A percentile compares a stretch with the other conserved stretches of the same genome.
Evolutionary conservation across 1,139 yeast species (phyloP).

Genomic region (Geotrichum histeridarum): DNA sequence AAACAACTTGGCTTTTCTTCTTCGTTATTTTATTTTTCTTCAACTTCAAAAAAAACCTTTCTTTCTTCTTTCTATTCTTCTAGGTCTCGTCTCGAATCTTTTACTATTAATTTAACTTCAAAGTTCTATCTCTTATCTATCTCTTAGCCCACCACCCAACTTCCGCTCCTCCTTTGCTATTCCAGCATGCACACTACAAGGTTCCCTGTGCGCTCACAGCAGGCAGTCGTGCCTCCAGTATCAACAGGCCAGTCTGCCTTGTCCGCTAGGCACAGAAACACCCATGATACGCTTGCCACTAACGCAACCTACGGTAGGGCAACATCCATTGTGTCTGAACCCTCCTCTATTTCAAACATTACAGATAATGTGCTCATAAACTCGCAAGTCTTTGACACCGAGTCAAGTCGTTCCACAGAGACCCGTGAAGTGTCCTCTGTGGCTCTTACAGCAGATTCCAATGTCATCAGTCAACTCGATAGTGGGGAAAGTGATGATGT

Average conservation of each 20-base stretch:
- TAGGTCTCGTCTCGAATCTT: background rate
- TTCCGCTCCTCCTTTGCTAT: background rate
- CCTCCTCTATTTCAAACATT: background rate
- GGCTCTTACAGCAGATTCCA: background rate
- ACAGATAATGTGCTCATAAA: slow-evolving; percentile 13
- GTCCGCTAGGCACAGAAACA: background rate
- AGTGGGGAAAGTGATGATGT: background rate
- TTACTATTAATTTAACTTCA: too few species aligned
- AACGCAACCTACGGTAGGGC: background rate
- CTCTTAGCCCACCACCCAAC: too few species aligned
- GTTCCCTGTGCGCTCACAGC: slow-evolving; percentile 1
- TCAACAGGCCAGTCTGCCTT: background rate
- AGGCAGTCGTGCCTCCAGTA: background rate
- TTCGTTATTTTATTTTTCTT: background rate
- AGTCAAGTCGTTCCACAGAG: background rate
- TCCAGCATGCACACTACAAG: slow-evolving; percentile 6
- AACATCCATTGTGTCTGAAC: background rate
- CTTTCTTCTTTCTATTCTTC: background rate
- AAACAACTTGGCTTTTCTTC: background rate
- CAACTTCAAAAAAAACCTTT: background rate
- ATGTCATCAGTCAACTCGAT: slow-evolving; percentile 4
- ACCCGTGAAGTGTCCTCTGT: background rate
- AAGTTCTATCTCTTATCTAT: too few species aligned
- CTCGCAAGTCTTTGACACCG: slow-evolving; percentile 8
- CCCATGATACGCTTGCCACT: background rate